Conservation (phyloP, 2,329 filamentous ascomycete species). For the Chrysoporthe cubensis region DNA sequence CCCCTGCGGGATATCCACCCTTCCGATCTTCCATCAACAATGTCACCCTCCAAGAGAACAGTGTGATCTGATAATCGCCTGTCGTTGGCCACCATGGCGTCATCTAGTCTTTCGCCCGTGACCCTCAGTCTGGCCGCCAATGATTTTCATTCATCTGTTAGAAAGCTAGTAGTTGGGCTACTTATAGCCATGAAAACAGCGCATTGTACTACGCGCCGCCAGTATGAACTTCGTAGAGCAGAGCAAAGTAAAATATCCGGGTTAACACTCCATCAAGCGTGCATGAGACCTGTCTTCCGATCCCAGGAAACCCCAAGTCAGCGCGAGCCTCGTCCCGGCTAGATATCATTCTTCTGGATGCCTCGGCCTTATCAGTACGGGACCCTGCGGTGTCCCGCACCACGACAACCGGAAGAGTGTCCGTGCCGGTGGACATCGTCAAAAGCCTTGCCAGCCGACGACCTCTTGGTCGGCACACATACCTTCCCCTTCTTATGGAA, state of each 20-base stretch:
- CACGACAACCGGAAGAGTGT: no score
- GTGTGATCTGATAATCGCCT: neutral
- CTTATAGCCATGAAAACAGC: no score
- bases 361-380: neutral
- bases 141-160: no score
- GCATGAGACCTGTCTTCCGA: neutral
- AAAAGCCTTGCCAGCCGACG: neutral
- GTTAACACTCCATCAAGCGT: neutral
- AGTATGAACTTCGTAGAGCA: neutral
- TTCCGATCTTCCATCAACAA: neutral
- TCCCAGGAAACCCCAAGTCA: neutral
- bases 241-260: neutral
- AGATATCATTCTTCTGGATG: neutral
- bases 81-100: neutral
- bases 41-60: neutral
- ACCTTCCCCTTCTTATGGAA: neutral
- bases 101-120: no score
- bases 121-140: no score
- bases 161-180: no score
- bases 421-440: conserved; percentile 2
- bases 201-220: no score
- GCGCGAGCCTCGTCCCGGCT: neutral
- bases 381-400: no score
- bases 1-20: neutral
- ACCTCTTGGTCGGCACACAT: neutral